Conservation (phyloP, 148 eudicot species). For the Dianthus caryophyllus region DNA sequence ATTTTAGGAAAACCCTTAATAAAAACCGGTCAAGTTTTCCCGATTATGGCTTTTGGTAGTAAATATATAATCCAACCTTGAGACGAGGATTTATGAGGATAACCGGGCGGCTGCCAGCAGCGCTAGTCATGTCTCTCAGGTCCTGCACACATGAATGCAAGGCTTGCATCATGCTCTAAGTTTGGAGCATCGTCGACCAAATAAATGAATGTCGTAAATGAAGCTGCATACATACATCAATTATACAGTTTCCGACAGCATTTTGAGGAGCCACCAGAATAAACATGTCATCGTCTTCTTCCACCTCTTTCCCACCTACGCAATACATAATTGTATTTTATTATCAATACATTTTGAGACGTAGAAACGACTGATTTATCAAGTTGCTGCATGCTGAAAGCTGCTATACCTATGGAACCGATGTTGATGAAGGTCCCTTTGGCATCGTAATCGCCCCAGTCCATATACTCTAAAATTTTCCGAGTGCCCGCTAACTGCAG, state of each 20-base stretch:
- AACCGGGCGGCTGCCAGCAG: slow-evolving; percentile 94
- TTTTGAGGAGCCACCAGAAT: slow-evolving; percentile 98
- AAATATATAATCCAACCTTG: slow-evolving; percentile 51
- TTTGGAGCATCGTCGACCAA: neutral
- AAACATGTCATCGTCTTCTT: slow-evolving; percentile 84
- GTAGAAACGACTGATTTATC: neutral
- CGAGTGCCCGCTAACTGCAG: slow-evolving; percentile 90
- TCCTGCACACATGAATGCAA: slow-evolving; percentile 70
- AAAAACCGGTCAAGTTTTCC: neutral
- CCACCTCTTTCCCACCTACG: slow-evolving; percentile 83
- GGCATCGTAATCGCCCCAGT: slow-evolving; percentile 97
- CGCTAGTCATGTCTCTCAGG: slow-evolving; percentile 90
- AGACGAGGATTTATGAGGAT: slow-evolving; percentile 86
- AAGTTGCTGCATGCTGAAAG: no score
- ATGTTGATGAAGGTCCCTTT: slow-evolving; percentile 81
- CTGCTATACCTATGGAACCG: slow-evolving; percentile 77
- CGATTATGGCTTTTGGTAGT: neutral
- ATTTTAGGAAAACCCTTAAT: neutral
- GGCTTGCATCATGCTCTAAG: neutral
- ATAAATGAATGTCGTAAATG: neutral
- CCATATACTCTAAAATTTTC: slow-evolving; percentile 89
- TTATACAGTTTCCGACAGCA: slow-evolving; percentile 97
- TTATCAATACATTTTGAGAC: neutral
- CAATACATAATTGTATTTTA: neutral
- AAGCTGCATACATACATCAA: slow-evolving; percentile 71